Percentiles rank a stretch among this genome's conserved stretches.
These are phyloP conservation scores for Lodderomyces parapsilosis DNA, from an alignment of 1,139 yeast genomes.

Conservation along the genomic window DNA sequence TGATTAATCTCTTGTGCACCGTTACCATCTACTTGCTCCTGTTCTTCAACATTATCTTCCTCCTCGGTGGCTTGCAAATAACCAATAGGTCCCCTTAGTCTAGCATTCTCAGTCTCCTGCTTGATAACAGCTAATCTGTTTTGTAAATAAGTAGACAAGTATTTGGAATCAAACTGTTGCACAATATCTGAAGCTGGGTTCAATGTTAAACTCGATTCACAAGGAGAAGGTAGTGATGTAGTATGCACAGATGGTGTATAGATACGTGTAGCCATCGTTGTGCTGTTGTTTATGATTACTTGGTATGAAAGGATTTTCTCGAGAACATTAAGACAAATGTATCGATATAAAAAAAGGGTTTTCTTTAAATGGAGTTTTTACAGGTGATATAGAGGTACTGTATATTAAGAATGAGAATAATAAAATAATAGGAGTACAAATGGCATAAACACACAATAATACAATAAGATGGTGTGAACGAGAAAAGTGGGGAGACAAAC, in stretches of 20 bases:
- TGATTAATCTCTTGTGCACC: neutral
- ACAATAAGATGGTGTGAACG: too few relatives aligned
- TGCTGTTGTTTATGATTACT: too few relatives aligned
- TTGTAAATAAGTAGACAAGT: constrained; percentile 11
- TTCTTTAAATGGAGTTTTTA: too few relatives aligned
- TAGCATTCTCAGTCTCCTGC: neutral
- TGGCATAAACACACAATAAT: too few relatives aligned
- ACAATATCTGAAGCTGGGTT: constrained; percentile 5
- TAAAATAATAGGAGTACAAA: neutral
- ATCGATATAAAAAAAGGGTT: too few relatives aligned
- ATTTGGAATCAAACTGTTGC: constrained; percentile 10
- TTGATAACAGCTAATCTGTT: constrained; percentile 5
- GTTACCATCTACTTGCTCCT: neutral
- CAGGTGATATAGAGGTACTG: too few relatives aligned
- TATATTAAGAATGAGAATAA: too few relatives aligned
- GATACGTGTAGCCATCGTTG: neutral
- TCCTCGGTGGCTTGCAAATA: neutral
- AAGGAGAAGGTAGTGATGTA: constrained; percentile 12
- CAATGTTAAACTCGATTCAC: constrained; percentile 16
- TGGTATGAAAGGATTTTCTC: too few relatives aligned
- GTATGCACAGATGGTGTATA: neutral
- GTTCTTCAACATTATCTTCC: neutral
- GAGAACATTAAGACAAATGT: too few relatives aligned
- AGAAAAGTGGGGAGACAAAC: too few relatives aligned
- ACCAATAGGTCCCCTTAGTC: neutral